Base-by-base conservation (phyloP, 768 basidiomycete genomes). In the Scleroderma citrinum region DNA sequence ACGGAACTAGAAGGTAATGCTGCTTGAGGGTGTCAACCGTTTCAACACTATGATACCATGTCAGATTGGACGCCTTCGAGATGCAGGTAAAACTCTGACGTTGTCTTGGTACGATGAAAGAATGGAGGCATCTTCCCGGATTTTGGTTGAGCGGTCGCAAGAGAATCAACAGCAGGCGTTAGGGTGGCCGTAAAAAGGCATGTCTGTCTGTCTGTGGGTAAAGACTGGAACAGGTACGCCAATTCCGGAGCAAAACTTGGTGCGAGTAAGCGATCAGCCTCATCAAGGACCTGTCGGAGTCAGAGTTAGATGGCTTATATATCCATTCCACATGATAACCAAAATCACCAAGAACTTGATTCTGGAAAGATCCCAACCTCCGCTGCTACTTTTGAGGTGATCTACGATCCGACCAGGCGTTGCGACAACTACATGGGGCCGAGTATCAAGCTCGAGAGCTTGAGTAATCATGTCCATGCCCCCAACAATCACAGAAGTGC, bases 391-490 rank as follows among this genome's bases (percentile, higher is more conserved):
- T 53, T 78, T 76, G 40, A 99, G 66, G 57, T 92, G 83, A 67
- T 99, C 96, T 3, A 93, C 90, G 19, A 99, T 81, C 17, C 96
- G 81, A 2, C 96, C 96, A 3, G 96, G 96, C 0, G 96, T 99
- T 7, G 94, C 96, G 40, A 99, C 83, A 20, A 98, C 84, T 32
- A 99, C 77, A 63, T 98, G 96, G 0, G 96, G 96, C 36, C 87
- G 79, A 54, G 83, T 80, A 2, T 77, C 75, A 13, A 99, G 79
- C 59, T 94, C 92, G 16, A 90, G 72, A 0, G 95, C 91, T 64
- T 99, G 96, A 1, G 82, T 65, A 75, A 96, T 92, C 85, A 95
- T 95, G 59, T 99, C 96, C 92, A 99, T 95, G 5, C 96, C 96
- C 16, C 96, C 96, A 2, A 98, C 93, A 29, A 97, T 73, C 7